Conservation (phyloP, 805 yeast genomes). For the Saturnispora quitensis region DNA sequence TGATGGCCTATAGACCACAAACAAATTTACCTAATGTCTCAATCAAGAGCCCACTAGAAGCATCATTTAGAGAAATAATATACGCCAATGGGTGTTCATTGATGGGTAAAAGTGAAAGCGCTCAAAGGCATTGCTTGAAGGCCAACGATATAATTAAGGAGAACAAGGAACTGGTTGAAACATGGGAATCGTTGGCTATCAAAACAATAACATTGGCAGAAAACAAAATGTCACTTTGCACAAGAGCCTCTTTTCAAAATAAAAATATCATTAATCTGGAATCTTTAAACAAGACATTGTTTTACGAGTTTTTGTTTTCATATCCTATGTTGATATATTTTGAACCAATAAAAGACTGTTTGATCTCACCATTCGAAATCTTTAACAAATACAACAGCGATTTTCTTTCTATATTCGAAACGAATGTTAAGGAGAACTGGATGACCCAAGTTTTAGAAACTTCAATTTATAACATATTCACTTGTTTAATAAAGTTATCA, state of each 20-base stretch:
- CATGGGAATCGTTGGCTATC: slow-evolving; percentile 36
- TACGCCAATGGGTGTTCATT: slow-evolving; percentile 33
- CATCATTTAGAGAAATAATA: slow-evolving; percentile 27
- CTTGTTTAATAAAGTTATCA: slow-evolving; percentile 30
- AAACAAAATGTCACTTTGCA: slow-evolving; percentile 23
- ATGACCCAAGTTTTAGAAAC: slow-evolving; percentile 32
- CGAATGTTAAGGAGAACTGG: slow-evolving; percentile 19
- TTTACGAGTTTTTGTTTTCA: slow-evolving; percentile 29
- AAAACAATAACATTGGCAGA: slow-evolving; percentile 32
- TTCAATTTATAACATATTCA: slow-evolving; percentile 30
- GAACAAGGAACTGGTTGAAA: slow-evolving; percentile 7
- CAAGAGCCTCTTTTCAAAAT: slow-evolving; percentile 5
- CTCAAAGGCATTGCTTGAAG: slow-evolving; percentile 20
- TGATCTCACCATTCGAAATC: slow-evolving; percentile 36
- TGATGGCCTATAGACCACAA: slow-evolving; percentile 26
- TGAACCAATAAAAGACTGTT: slow-evolving; percentile 23
- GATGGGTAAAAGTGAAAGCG: slow-evolving; percentile 24
- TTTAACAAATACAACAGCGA: slow-evolving; percentile 25
- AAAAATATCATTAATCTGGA: not conserved
- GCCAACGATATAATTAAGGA: slow-evolving; percentile 18
- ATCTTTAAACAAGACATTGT: slow-evolving; percentile 6
- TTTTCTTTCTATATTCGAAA: slow-evolving; percentile 8
- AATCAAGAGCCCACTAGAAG: slow-evolving; percentile 9
- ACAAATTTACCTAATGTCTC: slow-evolving; percentile 18
- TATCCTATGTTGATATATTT: slow-evolving; percentile 32